These are phyloP conservation scores for Candida rishiriensis DNA, from an alignment of 805 yeast species.

Conservation along the genomic window DNA sequence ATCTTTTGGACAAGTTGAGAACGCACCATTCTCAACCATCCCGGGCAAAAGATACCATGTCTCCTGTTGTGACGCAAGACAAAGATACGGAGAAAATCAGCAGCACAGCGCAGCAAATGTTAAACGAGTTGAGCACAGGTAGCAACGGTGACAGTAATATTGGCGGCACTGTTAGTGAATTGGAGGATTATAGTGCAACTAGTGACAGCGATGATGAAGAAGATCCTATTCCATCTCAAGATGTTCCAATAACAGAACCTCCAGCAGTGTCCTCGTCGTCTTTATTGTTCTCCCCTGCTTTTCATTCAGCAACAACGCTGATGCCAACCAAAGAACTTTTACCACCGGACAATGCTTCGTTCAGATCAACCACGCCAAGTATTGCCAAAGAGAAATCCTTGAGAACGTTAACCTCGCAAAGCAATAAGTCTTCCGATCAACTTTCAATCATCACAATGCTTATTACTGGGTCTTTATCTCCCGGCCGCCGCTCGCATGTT, in stretches of 20 bases:
- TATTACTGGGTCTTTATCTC: constrained; percentile 18
- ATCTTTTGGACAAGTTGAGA: constrained; percentile 19
- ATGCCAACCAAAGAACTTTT: neutral
- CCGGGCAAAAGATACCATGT: neutral
- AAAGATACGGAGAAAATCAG: constrained; percentile 14
- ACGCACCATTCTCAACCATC: constrained; percentile 6
- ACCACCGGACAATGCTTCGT: neutral
- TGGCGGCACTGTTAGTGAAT: neutral
- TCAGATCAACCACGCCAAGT: neutral
- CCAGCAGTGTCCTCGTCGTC: too few relatives aligned
- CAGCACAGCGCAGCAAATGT: constrained; percentile 20
- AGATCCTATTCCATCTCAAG: neutral
- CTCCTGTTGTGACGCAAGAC: constrained; percentile 4
- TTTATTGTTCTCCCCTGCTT: too few relatives aligned
- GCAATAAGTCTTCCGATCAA: constrained; percentile 6
- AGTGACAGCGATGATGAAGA: neutral
- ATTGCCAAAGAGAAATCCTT: neutral
- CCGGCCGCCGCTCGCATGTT: constrained; percentile 1
- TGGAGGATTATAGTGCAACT: neutral
- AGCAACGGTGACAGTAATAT: neutral
- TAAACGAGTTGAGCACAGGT: constrained; percentile 9
- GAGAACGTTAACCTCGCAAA: constrained; percentile 1
- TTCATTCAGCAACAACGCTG: neutral
- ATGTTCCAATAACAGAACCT: neutral
- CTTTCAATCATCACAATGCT: constrained; percentile 20